phyloP scores from a whole-genome alignment of 768 basidiomycete genomes.

The Mycena chlorophos region DNA sequence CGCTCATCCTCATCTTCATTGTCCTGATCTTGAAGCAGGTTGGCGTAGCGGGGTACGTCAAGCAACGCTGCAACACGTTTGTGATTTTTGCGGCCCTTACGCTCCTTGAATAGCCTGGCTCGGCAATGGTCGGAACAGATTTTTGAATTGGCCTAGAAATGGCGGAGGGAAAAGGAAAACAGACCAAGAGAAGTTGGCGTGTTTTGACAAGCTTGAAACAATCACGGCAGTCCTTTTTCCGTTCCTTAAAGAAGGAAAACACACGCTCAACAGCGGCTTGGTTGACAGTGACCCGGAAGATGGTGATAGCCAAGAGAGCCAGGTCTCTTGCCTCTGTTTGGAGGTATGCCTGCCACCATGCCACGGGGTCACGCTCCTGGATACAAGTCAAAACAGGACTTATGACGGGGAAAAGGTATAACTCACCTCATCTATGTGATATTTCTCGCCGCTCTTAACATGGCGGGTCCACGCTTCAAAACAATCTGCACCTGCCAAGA shows the following conservation, averaged over 20 bases:
- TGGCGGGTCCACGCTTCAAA: not conserved
- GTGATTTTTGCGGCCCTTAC: slow-evolving; percentile 5
- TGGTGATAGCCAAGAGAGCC: not conserved
- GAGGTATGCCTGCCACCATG: not conserved
- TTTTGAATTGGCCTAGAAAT: not conserved
- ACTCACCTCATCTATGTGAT: not conserved
- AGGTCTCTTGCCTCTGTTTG: not conserved
- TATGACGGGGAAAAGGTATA: not conserved
- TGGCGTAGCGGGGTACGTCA: slow-evolving; percentile 5
- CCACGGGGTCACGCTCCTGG: not conserved
- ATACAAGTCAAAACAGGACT: not conserved
- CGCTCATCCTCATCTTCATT: slow-evolving; percentile 3
- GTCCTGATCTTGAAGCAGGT: slow-evolving; percentile 6
- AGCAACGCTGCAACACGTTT: not conserved
- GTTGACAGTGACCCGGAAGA: not conserved
- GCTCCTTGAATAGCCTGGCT: not conserved
- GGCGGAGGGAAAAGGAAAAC: not conserved
- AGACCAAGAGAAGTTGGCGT: not conserved
- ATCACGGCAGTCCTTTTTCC: slow-evolving; percentile 5
- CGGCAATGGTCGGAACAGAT: slow-evolving; percentile 1
- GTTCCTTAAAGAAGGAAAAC: slow-evolving; percentile 1
- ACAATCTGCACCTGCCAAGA: not conserved
- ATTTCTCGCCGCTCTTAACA: not conserved
- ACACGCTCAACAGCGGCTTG: not conserved
- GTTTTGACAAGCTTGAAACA: slow-evolving; percentile 4